phyloP scores from a whole-genome alignment of 1,139 yeast species.

The Geotrichum macrosporum region DNA sequence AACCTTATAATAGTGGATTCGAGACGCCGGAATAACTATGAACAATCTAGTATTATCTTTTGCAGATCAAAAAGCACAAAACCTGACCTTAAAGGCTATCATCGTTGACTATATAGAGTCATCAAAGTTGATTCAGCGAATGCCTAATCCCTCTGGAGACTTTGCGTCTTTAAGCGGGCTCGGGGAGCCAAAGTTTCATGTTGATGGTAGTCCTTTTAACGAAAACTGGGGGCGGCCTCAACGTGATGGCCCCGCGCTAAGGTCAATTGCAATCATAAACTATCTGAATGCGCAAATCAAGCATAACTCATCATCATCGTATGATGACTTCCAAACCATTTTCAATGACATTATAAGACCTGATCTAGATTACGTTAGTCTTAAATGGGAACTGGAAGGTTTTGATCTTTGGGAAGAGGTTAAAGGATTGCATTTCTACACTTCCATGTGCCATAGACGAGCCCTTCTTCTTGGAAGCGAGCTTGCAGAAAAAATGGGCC shows the following conservation, averaged over 20 bases:
- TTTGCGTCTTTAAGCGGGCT: conserved; percentile 52
- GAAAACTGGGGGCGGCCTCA: conserved; percentile 93
- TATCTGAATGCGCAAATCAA: conserved; percentile 48
- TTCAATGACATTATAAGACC: conserved; percentile 52
- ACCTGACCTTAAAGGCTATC: conserved; percentile 35
- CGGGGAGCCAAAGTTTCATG: conserved; percentile 85
- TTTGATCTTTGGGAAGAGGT: conserved; percentile 96
- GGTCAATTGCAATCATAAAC: conserved; percentile 60
- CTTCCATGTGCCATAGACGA: conserved; percentile 66
- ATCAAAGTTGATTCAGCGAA: conserved; percentile 57
- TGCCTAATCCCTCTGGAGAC: conserved; percentile 63
- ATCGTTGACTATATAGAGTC: conserved; percentile 62
- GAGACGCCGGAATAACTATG: conserved; percentile 84
- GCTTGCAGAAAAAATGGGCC: conserved; percentile 43
- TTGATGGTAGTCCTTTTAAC: conserved; percentile 60
- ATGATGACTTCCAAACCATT: conserved; percentile 26
- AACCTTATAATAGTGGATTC: conserved; percentile 53
- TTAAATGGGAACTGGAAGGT: conserved; percentile 62
- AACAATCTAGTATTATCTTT: conserved; percentile 57
- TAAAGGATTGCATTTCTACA: conserved; percentile 68
- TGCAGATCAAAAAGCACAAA: conserved; percentile 39
- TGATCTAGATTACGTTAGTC: conserved; percentile 62
- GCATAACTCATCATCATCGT: conserved; percentile 27
- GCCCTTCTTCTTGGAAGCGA: conserved; percentile 59
- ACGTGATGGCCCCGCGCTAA: conserved; percentile 87